Percentiles rank a stretch among this genome's conserved stretches.
phyloP scores from a whole-genome alignment of 208 protist genomes.

The Herpetomonas tarakana region DNA sequence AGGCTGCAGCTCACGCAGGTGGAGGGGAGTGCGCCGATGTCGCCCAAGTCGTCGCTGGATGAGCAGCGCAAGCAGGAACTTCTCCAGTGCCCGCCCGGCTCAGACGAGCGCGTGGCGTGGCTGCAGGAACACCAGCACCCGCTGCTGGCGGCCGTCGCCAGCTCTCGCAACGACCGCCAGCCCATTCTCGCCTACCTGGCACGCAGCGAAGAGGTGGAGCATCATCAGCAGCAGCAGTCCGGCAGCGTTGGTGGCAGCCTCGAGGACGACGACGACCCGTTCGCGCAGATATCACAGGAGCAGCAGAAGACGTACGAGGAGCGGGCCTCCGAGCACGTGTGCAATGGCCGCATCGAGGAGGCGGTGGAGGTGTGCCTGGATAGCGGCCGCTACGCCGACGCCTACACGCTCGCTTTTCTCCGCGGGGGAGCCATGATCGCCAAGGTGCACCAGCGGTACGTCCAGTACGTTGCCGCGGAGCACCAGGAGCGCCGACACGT shows the following conservation, averaged over 20 bases:
- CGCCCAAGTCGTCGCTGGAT: conserved; percentile 27
- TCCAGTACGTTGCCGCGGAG: conserved; percentile 24
- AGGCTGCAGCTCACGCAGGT: conserved; percentile 34
- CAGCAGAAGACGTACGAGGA: conserved; percentile 65
- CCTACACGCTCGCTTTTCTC: conserved; percentile 72
- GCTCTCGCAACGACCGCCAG: conserved; percentile 43
- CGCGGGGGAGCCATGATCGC: conserved; percentile 53
- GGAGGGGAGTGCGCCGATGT: conserved; percentile 15
- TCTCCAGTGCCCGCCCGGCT: conserved; percentile 21
- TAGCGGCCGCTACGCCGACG: conserved; percentile 61
- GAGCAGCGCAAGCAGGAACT: conserved; percentile 22
- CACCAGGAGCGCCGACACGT: conserved; percentile 61
- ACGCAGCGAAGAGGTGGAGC: neutral
- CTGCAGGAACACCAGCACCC: conserved; percentile 37
- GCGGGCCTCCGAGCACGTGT: conserved; percentile 50
- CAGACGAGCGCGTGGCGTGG: conserved; percentile 59
- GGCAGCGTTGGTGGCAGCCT: conserved; percentile 8
- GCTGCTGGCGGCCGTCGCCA: conserved; percentile 60
- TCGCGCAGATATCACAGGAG: conserved; percentile 54
- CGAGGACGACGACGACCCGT: conserved; percentile 59
- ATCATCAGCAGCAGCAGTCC: conserved; percentile 4
- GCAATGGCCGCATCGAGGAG: conserved; percentile 56
- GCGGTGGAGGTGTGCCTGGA: conserved; percentile 75
- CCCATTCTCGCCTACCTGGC: conserved; percentile 67
- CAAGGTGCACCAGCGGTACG: conserved; percentile 62